These are phyloP conservation scores for Arthrobotrys sphaeroides DNA, from an alignment of 2,329 filamentous ascomycete genomes.

Conservation along the genomic window DNA sequence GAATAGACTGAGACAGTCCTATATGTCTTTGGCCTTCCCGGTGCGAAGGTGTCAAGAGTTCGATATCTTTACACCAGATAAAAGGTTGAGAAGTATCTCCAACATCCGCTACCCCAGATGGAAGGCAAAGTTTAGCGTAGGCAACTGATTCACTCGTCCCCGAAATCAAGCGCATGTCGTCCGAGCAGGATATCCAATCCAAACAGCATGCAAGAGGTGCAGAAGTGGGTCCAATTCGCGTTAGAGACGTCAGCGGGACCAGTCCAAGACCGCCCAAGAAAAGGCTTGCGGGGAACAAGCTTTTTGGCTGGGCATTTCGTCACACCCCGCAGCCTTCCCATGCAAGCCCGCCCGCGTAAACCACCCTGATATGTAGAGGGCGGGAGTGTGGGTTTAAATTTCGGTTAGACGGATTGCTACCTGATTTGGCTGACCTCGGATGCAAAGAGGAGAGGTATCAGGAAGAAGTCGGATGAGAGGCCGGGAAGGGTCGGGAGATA, in stretches of 20 bases:
- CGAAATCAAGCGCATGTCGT: neutral
- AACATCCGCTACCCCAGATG: neutral
- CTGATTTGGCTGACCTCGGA: neutral
- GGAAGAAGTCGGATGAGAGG: neutral
- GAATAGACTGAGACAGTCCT: neutral
- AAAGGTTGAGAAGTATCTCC: neutral
- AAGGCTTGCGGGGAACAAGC: constrained; percentile 44
- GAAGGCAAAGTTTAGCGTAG: neutral
- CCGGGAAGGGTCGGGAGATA: neutral
- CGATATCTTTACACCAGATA: neutral
- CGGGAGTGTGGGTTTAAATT: no score
- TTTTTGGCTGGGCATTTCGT: constrained; percentile 30
- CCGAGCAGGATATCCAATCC: neutral
- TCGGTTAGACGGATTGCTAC: neutral
- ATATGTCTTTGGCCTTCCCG: neutral
- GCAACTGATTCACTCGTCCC: constrained; percentile 20
- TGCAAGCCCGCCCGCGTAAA: no score
- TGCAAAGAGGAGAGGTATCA: neutral
- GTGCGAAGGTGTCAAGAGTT: neutral
- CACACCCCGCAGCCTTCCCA: neutral
- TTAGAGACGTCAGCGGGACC: constrained; percentile 32
- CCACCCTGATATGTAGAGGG: no score
- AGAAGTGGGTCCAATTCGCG: constrained; percentile 17
- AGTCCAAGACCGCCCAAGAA: constrained; percentile 1
- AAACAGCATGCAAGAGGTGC: neutral